A percentile compares a stretch with the other conserved stretches of the same genome.
Conservation (phyloP, 805 yeast genomes). For the Kodamaea sagamina region DNA sequence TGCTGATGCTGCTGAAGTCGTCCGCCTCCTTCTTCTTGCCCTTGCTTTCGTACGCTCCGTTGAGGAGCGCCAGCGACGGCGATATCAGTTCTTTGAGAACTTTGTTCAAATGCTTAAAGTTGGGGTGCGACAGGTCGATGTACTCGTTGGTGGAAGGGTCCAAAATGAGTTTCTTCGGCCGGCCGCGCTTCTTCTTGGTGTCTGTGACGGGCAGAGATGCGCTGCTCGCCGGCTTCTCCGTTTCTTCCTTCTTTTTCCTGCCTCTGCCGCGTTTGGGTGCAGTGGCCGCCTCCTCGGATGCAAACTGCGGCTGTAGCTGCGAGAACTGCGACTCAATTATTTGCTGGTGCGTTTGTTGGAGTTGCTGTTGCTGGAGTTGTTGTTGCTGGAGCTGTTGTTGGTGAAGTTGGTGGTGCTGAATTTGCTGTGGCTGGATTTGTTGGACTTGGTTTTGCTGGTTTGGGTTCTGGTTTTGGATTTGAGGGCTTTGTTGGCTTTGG, state of each 20-base stretch:
- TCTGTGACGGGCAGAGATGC: constrained; percentile 14
- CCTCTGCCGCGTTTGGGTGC: constrained; percentile 8
- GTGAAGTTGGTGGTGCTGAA: constrained; percentile 16
- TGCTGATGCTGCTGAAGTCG: constrained; percentile 16
- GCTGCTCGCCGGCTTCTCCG: constrained; percentile 4
- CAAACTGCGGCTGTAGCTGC: constrained; percentile 9
- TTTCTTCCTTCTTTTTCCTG: constrained; percentile 12
- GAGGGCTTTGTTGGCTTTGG: constrained; percentile 16
- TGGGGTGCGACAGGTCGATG: constrained; percentile 44
- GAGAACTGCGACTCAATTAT: constrained; percentile 1
- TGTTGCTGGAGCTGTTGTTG: constrained; percentile 13
- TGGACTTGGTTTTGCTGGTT: constrained; percentile 15
- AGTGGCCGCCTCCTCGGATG: constrained; percentile 20
- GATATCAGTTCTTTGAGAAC: constrained; percentile 20
- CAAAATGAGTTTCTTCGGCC: constrained; percentile 43
- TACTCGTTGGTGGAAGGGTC: constrained; percentile 44
- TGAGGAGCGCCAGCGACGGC: constrained; percentile 4
- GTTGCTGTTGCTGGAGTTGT: constrained; percentile 15
- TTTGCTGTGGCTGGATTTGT: constrained; percentile 14
- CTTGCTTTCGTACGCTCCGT: constrained; percentile 8
- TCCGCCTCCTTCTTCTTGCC: constrained; percentile 2
- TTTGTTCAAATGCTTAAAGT: constrained; percentile 42
- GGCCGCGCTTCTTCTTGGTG: constrained; percentile 41
- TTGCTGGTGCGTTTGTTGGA: constrained; percentile 10
- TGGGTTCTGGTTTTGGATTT: constrained; percentile 16